These are phyloP conservation scores for Gymnopilus junonius DNA, from an alignment of 768 basidiomycete species.

Conservation along the genomic window DNA sequence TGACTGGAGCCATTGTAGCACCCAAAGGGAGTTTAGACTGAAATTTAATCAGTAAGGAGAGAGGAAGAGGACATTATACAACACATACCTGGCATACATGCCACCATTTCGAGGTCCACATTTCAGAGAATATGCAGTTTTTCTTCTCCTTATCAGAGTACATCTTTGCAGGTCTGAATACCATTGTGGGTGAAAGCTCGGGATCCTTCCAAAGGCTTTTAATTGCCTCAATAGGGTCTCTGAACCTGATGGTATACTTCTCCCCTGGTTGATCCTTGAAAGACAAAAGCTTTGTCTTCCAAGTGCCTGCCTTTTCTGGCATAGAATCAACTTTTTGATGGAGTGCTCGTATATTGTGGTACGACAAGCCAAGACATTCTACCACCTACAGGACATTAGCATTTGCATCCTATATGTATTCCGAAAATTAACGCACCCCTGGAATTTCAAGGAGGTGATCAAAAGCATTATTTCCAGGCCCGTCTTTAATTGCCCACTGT, in stretches of 20 bases:
- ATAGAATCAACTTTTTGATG: slow-evolving; percentile 30
- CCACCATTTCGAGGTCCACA: slow-evolving; percentile 44
- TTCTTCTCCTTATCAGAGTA: slow-evolving; percentile 19
- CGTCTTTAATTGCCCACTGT: background rate
- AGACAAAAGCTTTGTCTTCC: slow-evolving; percentile 21
- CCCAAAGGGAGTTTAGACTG: slow-evolving; percentile 19
- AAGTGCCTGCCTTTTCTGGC: slow-evolving; percentile 28
- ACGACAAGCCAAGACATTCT: slow-evolving; percentile 26
- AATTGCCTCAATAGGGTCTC: slow-evolving; percentile 35
- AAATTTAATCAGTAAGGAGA: background rate
- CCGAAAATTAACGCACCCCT: background rate
- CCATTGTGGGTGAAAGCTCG: slow-evolving; percentile 27
- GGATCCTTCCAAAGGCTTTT: slow-evolving; percentile 34
- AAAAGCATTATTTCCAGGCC: too few relatives aligned
- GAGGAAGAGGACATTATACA: background rate
- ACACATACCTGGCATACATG: slow-evolving; percentile 34
- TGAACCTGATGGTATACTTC: slow-evolving; percentile 19
- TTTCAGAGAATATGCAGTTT: slow-evolving; percentile 35
- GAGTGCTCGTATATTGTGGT: slow-evolving; percentile 24
- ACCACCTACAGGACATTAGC: background rate
- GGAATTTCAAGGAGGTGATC: background rate
- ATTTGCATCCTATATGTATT: background rate
- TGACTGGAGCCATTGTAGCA: slow-evolving; percentile 38
- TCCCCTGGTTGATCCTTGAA: slow-evolving; percentile 28
- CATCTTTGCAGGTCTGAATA: slow-evolving; percentile 28